These are phyloP conservation scores for Camptophora hylomeconis DNA, from an alignment of 2,329 filamentous ascomycete genomes.

Conservation along the genomic window DNA sequence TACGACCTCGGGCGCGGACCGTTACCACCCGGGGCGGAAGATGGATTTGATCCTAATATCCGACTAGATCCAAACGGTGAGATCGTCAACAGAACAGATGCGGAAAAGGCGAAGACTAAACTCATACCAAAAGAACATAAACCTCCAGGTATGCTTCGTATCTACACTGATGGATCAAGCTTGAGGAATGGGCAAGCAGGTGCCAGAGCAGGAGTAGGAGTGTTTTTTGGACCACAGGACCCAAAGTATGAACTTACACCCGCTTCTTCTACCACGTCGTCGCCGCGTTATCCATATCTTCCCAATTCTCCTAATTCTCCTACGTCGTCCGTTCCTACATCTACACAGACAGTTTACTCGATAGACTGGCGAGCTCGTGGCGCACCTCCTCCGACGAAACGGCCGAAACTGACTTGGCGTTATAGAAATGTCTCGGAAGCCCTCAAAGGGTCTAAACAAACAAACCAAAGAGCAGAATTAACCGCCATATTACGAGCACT, in stretches of 20 bases:
- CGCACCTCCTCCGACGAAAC: slow-evolving; percentile 3
- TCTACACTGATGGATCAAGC: slow-evolving; percentile 53
- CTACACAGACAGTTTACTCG: slow-evolving; percentile 12
- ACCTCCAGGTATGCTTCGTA: slow-evolving; percentile 39
- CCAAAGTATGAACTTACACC: slow-evolving; percentile 31
- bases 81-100: slow-evolving; percentile 41
- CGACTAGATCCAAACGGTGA: slow-evolving; percentile 41
- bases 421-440: slow-evolving; percentile 62
- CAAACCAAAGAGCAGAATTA: slow-evolving; percentile 92
- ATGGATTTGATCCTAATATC: slow-evolving; percentile 49
- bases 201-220: slow-evolving; percentile 48
- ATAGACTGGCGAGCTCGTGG: slow-evolving; percentile 15
- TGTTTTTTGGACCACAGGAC: slow-evolving; percentile 50
- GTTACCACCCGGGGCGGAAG: slow-evolving; percentile 41
- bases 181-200: slow-evolving; percentile 43
- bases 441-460: slow-evolving; percentile 61
- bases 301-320: slow-evolving; percentile 9
- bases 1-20: slow-evolving; percentile 42
- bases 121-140: slow-evolving; percentile 25
- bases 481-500: slow-evolving; percentile 76
- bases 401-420: slow-evolving; percentile 16
- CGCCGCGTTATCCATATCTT: slow-evolving; percentile 17
- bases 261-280: slow-evolving; percentile 6
- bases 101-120: slow-evolving; percentile 37
- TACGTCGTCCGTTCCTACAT: slow-evolving; percentile 5